Evolutionary conservation across 257 asterid species (phyloP).

Genomic region (Nicotiana knightiana): DNA sequence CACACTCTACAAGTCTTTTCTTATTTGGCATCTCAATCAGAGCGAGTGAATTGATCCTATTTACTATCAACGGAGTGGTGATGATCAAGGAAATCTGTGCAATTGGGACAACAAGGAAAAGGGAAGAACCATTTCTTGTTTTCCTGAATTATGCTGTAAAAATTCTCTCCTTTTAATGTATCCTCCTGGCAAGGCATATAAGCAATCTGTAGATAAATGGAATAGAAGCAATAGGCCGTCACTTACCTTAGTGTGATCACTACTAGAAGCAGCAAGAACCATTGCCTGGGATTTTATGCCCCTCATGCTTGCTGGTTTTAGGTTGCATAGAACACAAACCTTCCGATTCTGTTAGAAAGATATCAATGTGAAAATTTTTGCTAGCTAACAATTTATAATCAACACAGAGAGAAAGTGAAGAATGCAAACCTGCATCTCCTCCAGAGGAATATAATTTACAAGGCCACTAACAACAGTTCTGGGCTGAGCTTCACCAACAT

Average conservation of each 20-base stretch:
- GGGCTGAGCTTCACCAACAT: conserved; percentile 81
- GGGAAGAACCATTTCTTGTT: background rate
- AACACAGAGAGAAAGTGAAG: background rate
- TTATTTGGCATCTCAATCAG: background rate
- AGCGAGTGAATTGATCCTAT: background rate
- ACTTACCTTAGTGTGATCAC: conserved; percentile 64
- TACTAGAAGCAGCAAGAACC: conserved; percentile 92
- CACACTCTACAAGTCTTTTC: background rate
- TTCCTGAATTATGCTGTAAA: background rate
- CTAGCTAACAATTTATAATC: background rate
- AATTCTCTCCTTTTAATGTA: background rate
- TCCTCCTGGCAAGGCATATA: background rate
- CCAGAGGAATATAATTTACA: conserved; percentile 79
- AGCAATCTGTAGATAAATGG: background rate
- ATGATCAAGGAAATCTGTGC: background rate
- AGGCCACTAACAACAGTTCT: conserved; percentile 97
- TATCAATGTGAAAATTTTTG: background rate
- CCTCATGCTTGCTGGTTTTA: conserved; percentile 89
- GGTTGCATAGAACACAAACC: conserved; percentile 97
- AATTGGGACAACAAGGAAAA: background rate
- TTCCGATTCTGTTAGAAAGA: conserved; percentile 58
- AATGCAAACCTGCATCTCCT: conserved; percentile 74
- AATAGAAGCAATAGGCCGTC: background rate
- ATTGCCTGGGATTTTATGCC: conserved; percentile 95
- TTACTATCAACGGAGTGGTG: background rate